Evolutionary conservation across 1,139 yeast species (phyloP).

Genomic region (Geotrichum bryndzae): DNA sequence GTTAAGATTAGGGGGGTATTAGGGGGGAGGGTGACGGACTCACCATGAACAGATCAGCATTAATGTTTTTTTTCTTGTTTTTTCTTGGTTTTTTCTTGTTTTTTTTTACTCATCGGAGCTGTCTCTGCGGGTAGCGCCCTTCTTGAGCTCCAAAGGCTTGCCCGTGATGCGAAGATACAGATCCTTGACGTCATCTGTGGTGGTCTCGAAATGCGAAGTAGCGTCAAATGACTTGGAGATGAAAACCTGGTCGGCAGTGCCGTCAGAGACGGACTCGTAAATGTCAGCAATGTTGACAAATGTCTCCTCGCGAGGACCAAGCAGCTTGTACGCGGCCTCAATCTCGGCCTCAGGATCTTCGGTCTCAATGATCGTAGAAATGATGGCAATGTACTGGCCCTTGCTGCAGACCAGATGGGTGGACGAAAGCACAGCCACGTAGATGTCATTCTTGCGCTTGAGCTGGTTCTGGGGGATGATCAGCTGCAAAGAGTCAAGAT

Average conservation of each 20-base stretch:
- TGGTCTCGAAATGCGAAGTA: constrained; percentile 88
- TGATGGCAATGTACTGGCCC: constrained; percentile 87
- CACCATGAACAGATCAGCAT: too few species aligned
- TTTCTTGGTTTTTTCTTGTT: not conserved
- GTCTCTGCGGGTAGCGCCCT: constrained; percentile 48
- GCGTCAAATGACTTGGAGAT: constrained; percentile 90
- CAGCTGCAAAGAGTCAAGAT: constrained; percentile 85
- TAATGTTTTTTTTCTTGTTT: not conserved
- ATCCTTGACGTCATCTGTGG: constrained; percentile 95
- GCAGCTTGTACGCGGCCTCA: constrained; percentile 87
- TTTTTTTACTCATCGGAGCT: not conserved
- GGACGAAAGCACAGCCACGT: constrained; percentile 83
- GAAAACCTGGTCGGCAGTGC: constrained; percentile 69
- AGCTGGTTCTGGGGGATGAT: constrained; percentile 96
- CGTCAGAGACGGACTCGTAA: constrained; percentile 82
- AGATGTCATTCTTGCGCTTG: constrained; percentile 86
- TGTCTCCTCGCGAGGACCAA: constrained; percentile 74
- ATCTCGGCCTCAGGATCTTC: constrained; percentile 87
- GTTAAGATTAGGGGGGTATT: not conserved
- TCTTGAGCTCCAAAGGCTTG: constrained; percentile 78
- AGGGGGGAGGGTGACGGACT: too few species aligned
- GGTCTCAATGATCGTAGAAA: constrained; percentile 91
- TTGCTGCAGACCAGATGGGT: constrained; percentile 88
- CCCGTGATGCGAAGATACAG: constrained; percentile 88
- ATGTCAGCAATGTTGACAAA: constrained; percentile 95